Evolutionary conservation across 2,329 filamentous ascomycete species (phyloP).

Genomic region (Epicoccum nigrum): DNA sequence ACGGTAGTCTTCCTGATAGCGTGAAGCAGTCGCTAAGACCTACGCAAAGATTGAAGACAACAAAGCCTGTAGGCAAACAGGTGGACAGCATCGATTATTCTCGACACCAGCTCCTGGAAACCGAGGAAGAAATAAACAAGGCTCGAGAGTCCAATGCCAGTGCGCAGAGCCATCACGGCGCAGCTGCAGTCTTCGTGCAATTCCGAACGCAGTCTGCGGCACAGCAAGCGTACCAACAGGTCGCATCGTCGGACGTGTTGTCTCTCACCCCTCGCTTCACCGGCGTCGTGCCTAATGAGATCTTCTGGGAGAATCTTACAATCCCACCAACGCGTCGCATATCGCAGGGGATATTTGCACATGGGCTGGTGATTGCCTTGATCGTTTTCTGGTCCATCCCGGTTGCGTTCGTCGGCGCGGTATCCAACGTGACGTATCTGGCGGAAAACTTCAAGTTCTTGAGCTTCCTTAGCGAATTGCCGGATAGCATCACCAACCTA

Average conservation of each 20-base stretch:
- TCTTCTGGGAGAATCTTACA: conserved; percentile 85
- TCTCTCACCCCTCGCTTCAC: conserved; percentile 86
- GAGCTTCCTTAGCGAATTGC: conserved; percentile 74
- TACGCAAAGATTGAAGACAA: conserved; percentile 43
- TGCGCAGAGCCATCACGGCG: conserved; percentile 61
- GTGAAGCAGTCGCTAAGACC: conserved; percentile 67
- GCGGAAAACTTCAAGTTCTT: conserved; percentile 70
- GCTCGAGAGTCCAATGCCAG: conserved; percentile 70
- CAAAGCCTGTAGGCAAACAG: conserved; percentile 75
- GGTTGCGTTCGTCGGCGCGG: conserved; percentile 78
- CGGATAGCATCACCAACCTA: conserved; percentile 74
- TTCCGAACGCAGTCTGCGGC: conserved; percentile 83
- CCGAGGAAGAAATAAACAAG: conserved; percentile 73
- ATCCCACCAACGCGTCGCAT: conserved; percentile 84
- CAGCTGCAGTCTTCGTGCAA: conserved; percentile 87
- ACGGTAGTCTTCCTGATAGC: conserved; percentile 58
- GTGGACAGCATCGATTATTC: conserved; percentile 95
- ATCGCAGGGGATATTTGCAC: conserved; percentile 74
- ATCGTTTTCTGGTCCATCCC: conserved; percentile 88
- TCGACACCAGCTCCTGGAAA: conserved; percentile 75
- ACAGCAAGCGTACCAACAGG: conserved; percentile 78
- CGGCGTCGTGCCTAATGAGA: conserved; percentile 78
- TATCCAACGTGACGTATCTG: conserved; percentile 82
- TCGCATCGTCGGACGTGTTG: conserved; percentile 55
- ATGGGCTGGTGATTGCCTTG: conserved; percentile 74